Evolutionary conservation across 1,139 yeast species (phyloP).

Genomic region (Scheffersomyces lignicola): DNA sequence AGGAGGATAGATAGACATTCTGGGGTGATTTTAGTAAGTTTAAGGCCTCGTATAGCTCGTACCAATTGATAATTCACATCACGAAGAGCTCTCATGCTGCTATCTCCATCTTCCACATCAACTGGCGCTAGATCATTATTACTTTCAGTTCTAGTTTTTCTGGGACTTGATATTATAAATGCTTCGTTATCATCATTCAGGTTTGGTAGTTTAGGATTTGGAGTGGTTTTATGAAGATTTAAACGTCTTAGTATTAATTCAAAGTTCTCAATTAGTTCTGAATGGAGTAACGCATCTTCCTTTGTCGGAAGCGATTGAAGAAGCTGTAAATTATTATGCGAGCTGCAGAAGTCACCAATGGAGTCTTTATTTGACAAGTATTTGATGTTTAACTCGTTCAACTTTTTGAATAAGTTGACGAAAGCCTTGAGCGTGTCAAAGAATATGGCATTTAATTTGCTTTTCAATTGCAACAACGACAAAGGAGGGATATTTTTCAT

Average conservation of each 20-base stretch:
- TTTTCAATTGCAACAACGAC: conserved; percentile 32
- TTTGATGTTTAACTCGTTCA: conserved; percentile 26
- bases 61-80: conserved; percentile 42
- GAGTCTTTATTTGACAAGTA: conserved; percentile 30
- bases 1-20: conserved; percentile 26
- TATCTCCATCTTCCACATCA: background rate
- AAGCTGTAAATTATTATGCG: conserved; percentile 15
- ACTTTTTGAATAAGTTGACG: conserved; percentile 30
- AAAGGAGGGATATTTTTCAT: conserved; percentile 27
- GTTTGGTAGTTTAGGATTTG: conserved; percentile 10
- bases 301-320: conserved; percentile 27
- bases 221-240: conserved; percentile 13
- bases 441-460: conserved; percentile 36
- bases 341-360: conserved; percentile 24
- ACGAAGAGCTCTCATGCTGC: conserved; percentile 17
- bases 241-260: conserved; percentile 24
- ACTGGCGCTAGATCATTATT: background rate
- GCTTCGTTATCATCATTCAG: conserved; percentile 20
- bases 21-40: conserved; percentile 37
- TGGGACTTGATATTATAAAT: conserved; percentile 43
- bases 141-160: conserved; percentile 17
- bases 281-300: conserved; percentile 33
- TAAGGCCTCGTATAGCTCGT: conserved; percentile 34
- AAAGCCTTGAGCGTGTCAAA: conserved; percentile 34
- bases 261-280: conserved; percentile 30